phyloP scores from a whole-genome alignment of 2,329 filamentous ascomycete species.

The Sphaerulina vaccinii region DNA sequence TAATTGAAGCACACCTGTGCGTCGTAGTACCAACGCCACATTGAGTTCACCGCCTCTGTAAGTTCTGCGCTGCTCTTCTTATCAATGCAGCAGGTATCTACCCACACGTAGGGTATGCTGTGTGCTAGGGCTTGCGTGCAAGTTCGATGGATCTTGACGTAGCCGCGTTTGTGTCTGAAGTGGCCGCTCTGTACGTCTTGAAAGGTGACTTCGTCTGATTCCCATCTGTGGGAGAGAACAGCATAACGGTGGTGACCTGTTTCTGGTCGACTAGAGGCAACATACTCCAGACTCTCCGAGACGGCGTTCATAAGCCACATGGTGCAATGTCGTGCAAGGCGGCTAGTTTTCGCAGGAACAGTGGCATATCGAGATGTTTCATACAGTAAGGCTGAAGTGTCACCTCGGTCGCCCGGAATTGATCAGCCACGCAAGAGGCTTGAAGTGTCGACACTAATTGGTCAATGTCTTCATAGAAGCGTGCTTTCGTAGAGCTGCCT shows the following conservation, averaged over 20 bases:
- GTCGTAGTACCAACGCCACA: constrained; percentile 25
- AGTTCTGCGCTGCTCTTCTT: constrained; percentile 22
- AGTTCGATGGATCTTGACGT: constrained; percentile 1
- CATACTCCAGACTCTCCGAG: neutral
- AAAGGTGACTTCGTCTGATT: constrained; percentile 11
- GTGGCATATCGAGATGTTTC: too few species aligned
- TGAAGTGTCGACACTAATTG: too few species aligned
- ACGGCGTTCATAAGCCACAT: neutral
- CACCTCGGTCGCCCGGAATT: too few species aligned
- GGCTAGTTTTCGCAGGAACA: too few species aligned
- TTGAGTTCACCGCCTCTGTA: constrained; percentile 26
- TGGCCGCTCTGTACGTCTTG: constrained; percentile 3
- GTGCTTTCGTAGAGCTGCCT: too few species aligned
- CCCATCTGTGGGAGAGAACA: constrained; percentile 22
- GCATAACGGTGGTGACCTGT: constrained; percentile 15
- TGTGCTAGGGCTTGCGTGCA: neutral
- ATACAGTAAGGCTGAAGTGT: too few species aligned
- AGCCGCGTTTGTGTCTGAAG: constrained; percentile 11
- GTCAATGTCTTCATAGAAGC: too few species aligned
- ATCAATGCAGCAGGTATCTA: constrained; percentile 30
- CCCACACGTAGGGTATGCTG: constrained; percentile 16
- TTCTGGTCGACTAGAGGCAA: too few species aligned
- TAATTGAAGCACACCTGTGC: constrained; percentile 21
- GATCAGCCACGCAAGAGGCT: too few species aligned
- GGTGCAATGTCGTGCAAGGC: too few species aligned